Evolutionary conservation across 225 moss, liverwort and hornwort genomes (phyloP).

Genomic region (Polytrichum formosum): DNA sequence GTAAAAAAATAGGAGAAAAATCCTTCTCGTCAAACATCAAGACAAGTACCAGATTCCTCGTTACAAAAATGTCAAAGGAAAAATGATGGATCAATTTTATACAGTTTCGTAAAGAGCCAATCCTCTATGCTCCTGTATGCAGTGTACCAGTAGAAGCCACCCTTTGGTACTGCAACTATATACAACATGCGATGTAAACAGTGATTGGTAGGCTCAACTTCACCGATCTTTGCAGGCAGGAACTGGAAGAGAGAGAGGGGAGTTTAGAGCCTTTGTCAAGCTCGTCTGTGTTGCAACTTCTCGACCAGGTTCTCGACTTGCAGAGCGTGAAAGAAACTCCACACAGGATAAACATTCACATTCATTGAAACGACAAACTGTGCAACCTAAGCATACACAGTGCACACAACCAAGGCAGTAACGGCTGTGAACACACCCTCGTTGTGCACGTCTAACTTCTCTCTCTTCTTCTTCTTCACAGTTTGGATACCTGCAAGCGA

Average conservation of each 20-base stretch:
- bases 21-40: no score
- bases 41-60: no score
- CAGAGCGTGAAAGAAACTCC: constrained; percentile 5
- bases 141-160: no score
- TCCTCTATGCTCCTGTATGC: no score
- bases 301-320: neutral
- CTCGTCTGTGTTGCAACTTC: constrained; percentile 6
- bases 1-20: no score
- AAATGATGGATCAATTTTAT: no score
- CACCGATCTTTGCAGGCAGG: neutral
- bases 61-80: no score
- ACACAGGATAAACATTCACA: constrained; percentile 3
- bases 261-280: neutral
- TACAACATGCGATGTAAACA: no score
- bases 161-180: no score
- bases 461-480: constrained; percentile 14
- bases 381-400: constrained; percentile 9
- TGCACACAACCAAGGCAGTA: constrained; percentile 5
- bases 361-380: neutral
- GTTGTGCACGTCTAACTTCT: constrained; percentile 8
- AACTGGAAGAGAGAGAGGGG: neutral
- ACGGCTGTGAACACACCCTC: constrained; percentile 4
- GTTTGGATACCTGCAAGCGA: constrained; percentile 11
- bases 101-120: no score
- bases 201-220: neutral